phyloP scores from a whole-genome alignment of 352 stramenopile genomes.

The Proteromonas lacertae region DNA sequence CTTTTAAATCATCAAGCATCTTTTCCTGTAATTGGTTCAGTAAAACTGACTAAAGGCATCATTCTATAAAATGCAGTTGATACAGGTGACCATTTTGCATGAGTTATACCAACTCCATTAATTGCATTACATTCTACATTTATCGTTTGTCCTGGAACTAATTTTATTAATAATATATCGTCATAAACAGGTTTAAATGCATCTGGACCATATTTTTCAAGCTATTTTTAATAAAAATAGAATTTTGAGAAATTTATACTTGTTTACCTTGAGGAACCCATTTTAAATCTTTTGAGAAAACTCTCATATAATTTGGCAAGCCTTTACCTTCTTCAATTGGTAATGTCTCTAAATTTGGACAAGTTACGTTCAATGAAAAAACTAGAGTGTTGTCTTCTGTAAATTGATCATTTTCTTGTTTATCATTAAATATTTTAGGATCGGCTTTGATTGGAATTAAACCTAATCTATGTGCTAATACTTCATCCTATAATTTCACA shows the following conservation, averaged over 20 bases:
- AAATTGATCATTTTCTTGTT: conserved; percentile 3
- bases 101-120: conserved; percentile 72
- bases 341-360: not conserved
- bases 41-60: too few species aligned
- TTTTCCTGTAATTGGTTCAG: conserved; percentile 14
- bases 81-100: conserved; percentile 86
- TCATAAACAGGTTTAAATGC: conserved; percentile 42
- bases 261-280: conserved; percentile 82
- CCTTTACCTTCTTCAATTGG: not conserved
- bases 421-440: conserved; percentile 10
- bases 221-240: not conserved
- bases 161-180: conserved; percentile 79
- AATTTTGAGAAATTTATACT: conserved; percentile 30
- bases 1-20: conserved; percentile 22
- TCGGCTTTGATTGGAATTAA: conserved; percentile 46
- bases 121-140: conserved; percentile 64
- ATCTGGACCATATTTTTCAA: conserved; percentile 6
- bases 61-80: conserved; percentile 69
- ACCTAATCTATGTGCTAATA: conserved; percentile 77
- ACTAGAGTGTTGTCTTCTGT: conserved; percentile 5
- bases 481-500: conserved; percentile 79
- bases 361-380: conserved; percentile 7
- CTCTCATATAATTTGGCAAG: not conserved
- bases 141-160: conserved; percentile 73
- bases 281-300: conserved; percentile 30